Percentiles rank a stretch among this genome's conserved stretches.
Evolutionary conservation across 2,329 filamentous ascomycete genomes (phyloP).

Genomic region (Eurotiales sp.): DNA sequence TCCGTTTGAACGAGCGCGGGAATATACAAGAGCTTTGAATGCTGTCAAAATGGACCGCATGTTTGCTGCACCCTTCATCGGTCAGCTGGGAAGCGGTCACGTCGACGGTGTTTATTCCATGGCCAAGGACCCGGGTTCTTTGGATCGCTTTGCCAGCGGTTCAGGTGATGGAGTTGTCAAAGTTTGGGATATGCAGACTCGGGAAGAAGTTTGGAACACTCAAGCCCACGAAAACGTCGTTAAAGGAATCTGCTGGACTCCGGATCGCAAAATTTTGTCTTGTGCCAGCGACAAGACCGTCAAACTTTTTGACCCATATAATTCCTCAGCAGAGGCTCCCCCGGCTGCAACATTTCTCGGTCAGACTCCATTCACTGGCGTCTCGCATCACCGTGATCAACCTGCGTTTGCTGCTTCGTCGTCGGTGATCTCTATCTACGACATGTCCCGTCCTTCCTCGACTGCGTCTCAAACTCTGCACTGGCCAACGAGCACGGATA

Average conservation of each 20-base stretch:
- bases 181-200: conserved; percentile 75
- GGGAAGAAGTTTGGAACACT: conserved; percentile 70
- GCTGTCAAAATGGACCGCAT: conserved; percentile 91
- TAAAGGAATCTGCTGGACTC: conserved; percentile 86
- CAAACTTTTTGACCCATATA: conserved; percentile 89
- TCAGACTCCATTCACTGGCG: conserved; percentile 72
- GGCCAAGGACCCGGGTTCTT: conserved; percentile 71
- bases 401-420: conserved; percentile 76
- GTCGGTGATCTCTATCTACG: conserved; percentile 79
- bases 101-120: conserved; percentile 85
- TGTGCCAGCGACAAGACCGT: conserved; percentile 83
- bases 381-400: conserved; percentile 76
- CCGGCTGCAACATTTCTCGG: conserved; percentile 84
- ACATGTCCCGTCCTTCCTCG: conserved; percentile 71
- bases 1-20: conserved; percentile 84
- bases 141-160: conserved; percentile 74
- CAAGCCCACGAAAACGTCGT: conserved; percentile 91
- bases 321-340: conserved; percentile 62
- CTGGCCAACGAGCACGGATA: conserved; percentile 87
- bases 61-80: conserved; percentile 81
- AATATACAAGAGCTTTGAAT: conserved; percentile 75
- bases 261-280: conserved; percentile 77
- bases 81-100: conserved; percentile 82
- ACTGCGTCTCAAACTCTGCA: conserved; percentile 76
- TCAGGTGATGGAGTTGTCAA: conserved; percentile 93